These are phyloP conservation scores for Aspergillus udagawae DNA, from an alignment of 2,329 filamentous ascomycete genomes.

Conservation along the genomic window DNA sequence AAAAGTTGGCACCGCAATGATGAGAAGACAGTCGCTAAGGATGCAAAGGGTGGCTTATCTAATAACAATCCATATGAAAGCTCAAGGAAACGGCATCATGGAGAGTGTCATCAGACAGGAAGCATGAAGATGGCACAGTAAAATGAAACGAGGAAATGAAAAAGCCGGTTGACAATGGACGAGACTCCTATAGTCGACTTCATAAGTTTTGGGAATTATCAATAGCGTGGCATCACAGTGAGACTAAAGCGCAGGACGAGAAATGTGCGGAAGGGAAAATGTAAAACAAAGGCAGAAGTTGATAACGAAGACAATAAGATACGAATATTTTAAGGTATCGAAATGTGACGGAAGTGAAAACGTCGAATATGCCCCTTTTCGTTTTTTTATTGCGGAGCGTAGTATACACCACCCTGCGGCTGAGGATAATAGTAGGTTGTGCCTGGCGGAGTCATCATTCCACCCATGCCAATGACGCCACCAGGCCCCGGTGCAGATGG, in stretches of 20 bases:
- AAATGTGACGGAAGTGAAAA: constrained; percentile 1
- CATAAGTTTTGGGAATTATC: background rate
- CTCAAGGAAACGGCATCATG: background rate
- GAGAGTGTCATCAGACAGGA: background rate
- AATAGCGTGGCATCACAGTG: background rate
- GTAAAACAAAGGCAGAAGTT: constrained; percentile 8
- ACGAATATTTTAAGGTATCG: background rate
- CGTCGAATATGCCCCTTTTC: background rate
- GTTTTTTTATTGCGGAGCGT: constrained; percentile 36
- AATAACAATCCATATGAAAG: background rate
- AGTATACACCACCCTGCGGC: constrained; percentile 60
- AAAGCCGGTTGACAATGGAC: background rate
- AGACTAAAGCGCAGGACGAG: background rate
- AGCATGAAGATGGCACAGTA: background rate
- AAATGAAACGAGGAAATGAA: background rate
- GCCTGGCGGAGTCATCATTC: constrained; percentile 68
- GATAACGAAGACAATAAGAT: constrained; percentile 6
- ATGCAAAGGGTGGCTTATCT: constrained; percentile 6
- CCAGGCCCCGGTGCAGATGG: constrained; percentile 49
- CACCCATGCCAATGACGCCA: constrained; percentile 66
- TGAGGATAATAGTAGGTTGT: constrained; percentile 52
- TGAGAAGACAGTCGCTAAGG: background rate
- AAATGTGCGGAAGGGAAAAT: constrained; percentile 6
- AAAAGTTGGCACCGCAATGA: background rate
- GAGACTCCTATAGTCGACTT: background rate